phyloP scores from a whole-genome alignment of 2,329 filamentous ascomycete genomes.

The Stromatinia cepivora region DNA sequence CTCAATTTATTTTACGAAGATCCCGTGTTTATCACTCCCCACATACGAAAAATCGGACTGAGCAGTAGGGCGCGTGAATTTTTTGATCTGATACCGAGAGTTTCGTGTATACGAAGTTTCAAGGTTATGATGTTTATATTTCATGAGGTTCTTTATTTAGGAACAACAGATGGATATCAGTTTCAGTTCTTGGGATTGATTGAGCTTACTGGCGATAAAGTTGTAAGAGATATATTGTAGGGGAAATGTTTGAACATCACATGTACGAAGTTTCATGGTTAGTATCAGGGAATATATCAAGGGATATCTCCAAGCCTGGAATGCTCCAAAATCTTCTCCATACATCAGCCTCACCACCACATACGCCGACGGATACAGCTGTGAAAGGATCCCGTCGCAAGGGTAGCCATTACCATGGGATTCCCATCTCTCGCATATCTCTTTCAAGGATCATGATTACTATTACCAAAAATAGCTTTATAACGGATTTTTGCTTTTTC shows the following conservation, averaged over 20 bases:
- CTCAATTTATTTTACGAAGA: constrained; percentile 19
- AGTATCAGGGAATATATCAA: neutral
- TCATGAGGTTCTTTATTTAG: constrained; percentile 2
- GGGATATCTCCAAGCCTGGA: neutral
- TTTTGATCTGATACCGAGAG: neutral
- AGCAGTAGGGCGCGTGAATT: neutral
- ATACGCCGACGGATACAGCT: constrained; percentile 5
- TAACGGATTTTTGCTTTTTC: constrained; percentile 14
- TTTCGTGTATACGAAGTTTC: neutral
- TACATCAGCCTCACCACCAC: constrained; percentile 11
- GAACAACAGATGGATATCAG: neutral
- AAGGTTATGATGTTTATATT: constrained; percentile 1
- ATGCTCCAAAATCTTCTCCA: constrained; percentile 6
- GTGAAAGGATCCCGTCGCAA: constrained; percentile 12
- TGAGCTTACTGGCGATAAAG: neutral
- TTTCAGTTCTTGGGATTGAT: neutral
- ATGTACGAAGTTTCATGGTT: neutral
- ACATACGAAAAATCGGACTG: constrained; percentile 6
- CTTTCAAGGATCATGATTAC: neutral
- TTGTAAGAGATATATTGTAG: constrained; percentile 8
- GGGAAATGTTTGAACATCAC: neutral
- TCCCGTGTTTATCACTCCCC: constrained; percentile 17
- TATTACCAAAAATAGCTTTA: constrained; percentile 9
- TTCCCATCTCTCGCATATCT: constrained; percentile 16
- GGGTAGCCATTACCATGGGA: constrained; percentile 18